Base-by-base conservation (phyloP, 2,329 filamentous ascomycete genomes). In the Zymoseptoria brevis region DNA sequence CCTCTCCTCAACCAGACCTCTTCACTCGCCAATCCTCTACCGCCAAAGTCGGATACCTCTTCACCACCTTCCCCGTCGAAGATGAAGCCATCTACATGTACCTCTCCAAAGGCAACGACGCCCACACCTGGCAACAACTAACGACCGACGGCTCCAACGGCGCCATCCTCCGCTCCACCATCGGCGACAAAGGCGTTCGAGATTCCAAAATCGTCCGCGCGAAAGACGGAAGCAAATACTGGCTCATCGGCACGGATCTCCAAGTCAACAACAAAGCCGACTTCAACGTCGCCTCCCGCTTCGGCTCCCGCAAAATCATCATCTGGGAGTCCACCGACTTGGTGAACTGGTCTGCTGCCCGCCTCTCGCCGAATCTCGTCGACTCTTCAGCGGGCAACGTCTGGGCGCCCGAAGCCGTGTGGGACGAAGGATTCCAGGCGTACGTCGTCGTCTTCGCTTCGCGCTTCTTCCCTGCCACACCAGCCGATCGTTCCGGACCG, bases 11-110 rank as follows among this genome's bases (percentile, higher is more conserved):
- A 45, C 35, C 16, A 11, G 35, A 45, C 16, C 35, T 45, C 35
- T 16, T n/a, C 13, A n/a, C 45, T 9, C 48, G 56, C 11, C 60
- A 59, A 19, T 41, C 56, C 3, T 48, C 35, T 22, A 56, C 57
- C 19, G 22, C 51, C 22, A 60, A 64, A 53, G 60, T 59, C 50
- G 62, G 60, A 48, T 64, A 64, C 55, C 58, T 64, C 29, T 55
- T 62, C n/a, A 60, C 61, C n/a, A 60, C 56, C 21, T 64, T 67
- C 68, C 8, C 71, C 67, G 0, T 74, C 65, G 54, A 64, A 69
- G 1, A 64, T 73, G 67, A 54, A 54, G 73, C 58, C n/a, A 62
- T 64, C 49, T 62, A 64, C 35, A 56, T 57, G 50, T 60, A 57
- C 13, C 60, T 64, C 4, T 62, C 60, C 11, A 56, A 60, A n/a